These are phyloP conservation scores for Mycena floridula DNA, from an alignment of 768 basidiomycete genomes.

Conservation along the genomic window DNA sequence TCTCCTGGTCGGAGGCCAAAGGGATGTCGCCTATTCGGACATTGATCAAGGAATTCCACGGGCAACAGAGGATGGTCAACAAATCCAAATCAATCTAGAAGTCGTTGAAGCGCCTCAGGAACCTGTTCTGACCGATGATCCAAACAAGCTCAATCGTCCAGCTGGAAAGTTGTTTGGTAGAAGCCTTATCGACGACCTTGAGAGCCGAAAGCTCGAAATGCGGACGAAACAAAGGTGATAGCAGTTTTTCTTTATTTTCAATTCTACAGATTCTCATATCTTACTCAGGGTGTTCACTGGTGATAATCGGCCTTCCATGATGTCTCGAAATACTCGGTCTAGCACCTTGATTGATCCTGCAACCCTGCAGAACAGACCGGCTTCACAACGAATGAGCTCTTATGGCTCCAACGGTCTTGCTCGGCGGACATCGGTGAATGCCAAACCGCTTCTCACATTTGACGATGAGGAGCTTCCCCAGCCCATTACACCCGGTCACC, in stretches of 20 bases:
- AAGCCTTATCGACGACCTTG: slow-evolving; percentile 88
- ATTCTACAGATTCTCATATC: background rate
- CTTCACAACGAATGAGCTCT: slow-evolving; percentile 37
- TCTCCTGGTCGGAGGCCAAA: slow-evolving; percentile 60
- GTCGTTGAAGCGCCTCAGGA: slow-evolving; percentile 28
- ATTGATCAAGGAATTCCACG: slow-evolving; percentile 58
- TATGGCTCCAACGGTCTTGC: slow-evolving; percentile 33
- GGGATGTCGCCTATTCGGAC: slow-evolving; percentile 56
- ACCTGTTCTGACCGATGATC: slow-evolving; percentile 18
- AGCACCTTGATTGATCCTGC: slow-evolving; percentile 74
- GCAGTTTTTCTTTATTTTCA: background rate
- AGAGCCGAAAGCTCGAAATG: slow-evolving; percentile 77
- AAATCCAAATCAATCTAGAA: slow-evolving; percentile 46
- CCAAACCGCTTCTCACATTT: slow-evolving; percentile 65
- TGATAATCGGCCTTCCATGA: slow-evolving; percentile 89
- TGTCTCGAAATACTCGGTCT: slow-evolving; percentile 62
- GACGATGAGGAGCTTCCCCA: slow-evolving; percentile 39
- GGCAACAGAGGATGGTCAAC: slow-evolving; percentile 75
- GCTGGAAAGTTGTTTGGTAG: slow-evolving; percentile 83
- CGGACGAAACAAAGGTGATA: slow-evolving; percentile 75
- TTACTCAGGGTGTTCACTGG: slow-evolving; percentile 73
- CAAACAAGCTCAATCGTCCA: slow-evolving; percentile 39
- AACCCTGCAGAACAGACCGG: slow-evolving; percentile 45
- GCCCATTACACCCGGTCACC: slow-evolving; percentile 22
- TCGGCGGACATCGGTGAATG: slow-evolving; percentile 44